Conservation (phyloP, 148 eudicot species). For the Euryodendron excelsum region DNA sequence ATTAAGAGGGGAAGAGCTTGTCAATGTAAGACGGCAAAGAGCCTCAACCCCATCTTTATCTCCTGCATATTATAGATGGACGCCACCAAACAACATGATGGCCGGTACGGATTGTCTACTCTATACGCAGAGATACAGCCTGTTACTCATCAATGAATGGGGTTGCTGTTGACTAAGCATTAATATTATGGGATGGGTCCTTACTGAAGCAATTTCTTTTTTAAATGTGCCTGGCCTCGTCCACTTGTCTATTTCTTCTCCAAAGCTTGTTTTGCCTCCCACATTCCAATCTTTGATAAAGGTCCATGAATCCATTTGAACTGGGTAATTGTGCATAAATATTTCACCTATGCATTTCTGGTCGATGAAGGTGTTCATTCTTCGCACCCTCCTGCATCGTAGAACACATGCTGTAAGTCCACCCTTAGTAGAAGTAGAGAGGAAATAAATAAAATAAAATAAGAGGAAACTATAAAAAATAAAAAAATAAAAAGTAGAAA, state of each 20-base stretch:
- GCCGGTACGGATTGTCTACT: too few relatives aligned
- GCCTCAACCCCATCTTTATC: conserved; percentile 1
- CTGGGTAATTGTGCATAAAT: background rate
- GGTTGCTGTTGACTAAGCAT: conserved; percentile 3
- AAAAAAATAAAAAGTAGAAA: background rate
- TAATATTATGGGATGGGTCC: background rate
- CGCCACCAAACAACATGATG: background rate
- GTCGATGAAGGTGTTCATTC: background rate
- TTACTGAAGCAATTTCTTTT: conserved; percentile 16
- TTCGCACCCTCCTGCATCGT: conserved; percentile 16
- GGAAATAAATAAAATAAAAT: background rate
- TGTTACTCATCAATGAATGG: background rate
- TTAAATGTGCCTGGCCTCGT: background rate
- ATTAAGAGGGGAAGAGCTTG: background rate
- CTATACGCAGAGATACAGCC: background rate
- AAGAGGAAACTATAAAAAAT: background rate
- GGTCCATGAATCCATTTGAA: background rate
- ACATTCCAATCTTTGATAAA: background rate
- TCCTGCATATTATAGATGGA: background rate
- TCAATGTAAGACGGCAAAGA: background rate
- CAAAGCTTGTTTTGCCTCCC: background rate
- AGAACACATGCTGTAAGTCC: background rate
- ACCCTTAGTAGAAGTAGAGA: background rate
- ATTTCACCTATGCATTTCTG: conserved; percentile 4
- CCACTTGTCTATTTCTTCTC: background rate